phyloP scores from a whole-genome alignment of 495 filamentous ascomycete genomes.

The Podospora bellae-mahoneyi region DNA sequence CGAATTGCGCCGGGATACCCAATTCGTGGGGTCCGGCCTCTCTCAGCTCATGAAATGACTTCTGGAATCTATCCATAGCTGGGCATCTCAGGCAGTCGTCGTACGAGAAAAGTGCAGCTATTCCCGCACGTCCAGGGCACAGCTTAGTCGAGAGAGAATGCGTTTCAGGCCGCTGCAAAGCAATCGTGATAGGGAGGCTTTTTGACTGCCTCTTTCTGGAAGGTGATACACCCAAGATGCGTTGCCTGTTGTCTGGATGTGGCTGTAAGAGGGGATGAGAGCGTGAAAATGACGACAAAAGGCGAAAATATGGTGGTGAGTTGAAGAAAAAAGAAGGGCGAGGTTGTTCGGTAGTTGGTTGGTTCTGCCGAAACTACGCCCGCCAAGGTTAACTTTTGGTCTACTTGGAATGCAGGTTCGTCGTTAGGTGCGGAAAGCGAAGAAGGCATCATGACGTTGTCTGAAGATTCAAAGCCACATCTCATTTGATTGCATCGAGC shows the following conservation, averaged over 20 bases:
- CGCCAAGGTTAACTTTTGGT: background rate
- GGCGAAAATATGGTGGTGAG: background rate
- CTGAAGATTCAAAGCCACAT: background rate
- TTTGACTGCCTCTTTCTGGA: background rate
- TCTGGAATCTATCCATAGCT: background rate
- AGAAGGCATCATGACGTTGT: background rate
- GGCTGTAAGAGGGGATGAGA: background rate
- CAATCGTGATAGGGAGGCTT: background rate
- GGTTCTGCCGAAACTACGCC: background rate
- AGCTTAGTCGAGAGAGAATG: background rate
- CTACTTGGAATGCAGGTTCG: background rate
- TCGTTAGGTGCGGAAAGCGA: background rate
- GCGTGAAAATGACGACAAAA: background rate
- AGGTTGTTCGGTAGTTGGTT: background rate
- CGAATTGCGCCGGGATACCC: background rate
- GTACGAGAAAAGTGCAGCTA: background rate
- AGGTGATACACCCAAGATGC: background rate
- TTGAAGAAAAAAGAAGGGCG: background rate
- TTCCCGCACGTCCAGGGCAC: background rate
- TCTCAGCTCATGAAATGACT: background rate
- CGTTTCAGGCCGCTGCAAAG: background rate
- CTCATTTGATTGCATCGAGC: background rate
- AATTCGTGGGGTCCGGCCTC: background rate
- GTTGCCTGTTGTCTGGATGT: background rate
- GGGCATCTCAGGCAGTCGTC: background rate